These are phyloP conservation scores for Syzygium syzygioides DNA, from an alignment of 441 rosid species.

Conservation along the genomic window DNA sequence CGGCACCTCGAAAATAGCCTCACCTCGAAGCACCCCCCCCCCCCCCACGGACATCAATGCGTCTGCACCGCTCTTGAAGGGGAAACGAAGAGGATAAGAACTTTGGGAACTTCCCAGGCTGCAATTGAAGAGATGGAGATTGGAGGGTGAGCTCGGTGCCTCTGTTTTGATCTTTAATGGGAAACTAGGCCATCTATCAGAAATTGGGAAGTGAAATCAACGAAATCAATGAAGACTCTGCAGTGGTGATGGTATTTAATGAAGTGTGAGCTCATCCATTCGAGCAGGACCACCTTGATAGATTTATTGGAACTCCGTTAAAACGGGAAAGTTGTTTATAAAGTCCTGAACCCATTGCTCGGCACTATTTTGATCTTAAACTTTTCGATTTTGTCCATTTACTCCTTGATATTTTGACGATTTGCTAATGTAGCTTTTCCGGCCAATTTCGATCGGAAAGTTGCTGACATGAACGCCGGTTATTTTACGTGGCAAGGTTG, in stretches of 20 bases:
- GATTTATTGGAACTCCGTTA: no score
- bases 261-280: background rate
- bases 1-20: background rate
- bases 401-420: background rate
- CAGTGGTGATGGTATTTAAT: background rate
- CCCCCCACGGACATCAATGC: background rate
- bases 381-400: no score
- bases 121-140: background rate
- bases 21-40: background rate
- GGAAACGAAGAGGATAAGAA: background rate
- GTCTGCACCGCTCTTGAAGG: background rate
- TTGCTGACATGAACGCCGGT: accelerated
- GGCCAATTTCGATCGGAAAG: accelerated
- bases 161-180: background rate
- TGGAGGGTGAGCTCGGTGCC: background rate
- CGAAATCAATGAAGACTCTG: background rate
- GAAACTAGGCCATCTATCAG: no score
- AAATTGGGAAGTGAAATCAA: background rate
- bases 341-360: background rate
- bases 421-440: accelerated
- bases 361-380: no score
- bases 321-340: background rate
- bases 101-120: background rate
- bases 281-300: background rate
- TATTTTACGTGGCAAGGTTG: accelerated